A percentile compares a stretch with the other conserved stretches of the same genome.
These are phyloP conservation scores for Passiflora organensis DNA, from an alignment of 345 rosid species.

Conservation along the genomic window DNA sequence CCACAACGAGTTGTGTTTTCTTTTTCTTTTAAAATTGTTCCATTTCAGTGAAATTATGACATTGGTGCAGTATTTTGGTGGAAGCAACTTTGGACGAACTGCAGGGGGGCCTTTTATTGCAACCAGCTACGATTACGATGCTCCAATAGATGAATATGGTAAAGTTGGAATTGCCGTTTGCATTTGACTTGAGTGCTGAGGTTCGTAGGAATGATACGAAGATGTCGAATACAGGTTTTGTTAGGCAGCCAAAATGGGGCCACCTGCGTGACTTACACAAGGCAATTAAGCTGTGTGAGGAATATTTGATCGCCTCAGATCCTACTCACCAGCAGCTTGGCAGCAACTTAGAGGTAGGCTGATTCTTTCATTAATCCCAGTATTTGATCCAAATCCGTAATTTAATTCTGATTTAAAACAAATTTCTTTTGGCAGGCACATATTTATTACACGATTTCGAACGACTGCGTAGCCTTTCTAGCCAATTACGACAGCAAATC, in stretches of 20 bases:
- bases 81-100: constrained; percentile 63
- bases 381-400: not conserved
- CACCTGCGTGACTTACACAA: constrained; percentile 52
- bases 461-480: constrained; percentile 55
- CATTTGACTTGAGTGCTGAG: too few species aligned
- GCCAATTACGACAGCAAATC: constrained; percentile 41
- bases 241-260: constrained; percentile 69
- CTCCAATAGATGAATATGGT: constrained; percentile 74
- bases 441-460: constrained; percentile 46
- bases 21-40: not conserved
- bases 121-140: constrained; percentile 66
- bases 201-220: not conserved
- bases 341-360: constrained; percentile 38
- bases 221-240: constrained; percentile 35
- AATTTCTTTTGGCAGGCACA: constrained; percentile 44
- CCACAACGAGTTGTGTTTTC: not conserved
- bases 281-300: constrained; percentile 54
- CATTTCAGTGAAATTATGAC: too few species aligned
- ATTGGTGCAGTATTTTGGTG: constrained; percentile 56
- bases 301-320: constrained; percentile 43
- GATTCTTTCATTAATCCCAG: not conserved
- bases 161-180: constrained; percentile 3
- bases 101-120: constrained; percentile 66
- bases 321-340: constrained; percentile 42
- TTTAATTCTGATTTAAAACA: not conserved